Conservation (phyloP, 129 eudicot genomes). For the Flaveria bidentis region DNA sequence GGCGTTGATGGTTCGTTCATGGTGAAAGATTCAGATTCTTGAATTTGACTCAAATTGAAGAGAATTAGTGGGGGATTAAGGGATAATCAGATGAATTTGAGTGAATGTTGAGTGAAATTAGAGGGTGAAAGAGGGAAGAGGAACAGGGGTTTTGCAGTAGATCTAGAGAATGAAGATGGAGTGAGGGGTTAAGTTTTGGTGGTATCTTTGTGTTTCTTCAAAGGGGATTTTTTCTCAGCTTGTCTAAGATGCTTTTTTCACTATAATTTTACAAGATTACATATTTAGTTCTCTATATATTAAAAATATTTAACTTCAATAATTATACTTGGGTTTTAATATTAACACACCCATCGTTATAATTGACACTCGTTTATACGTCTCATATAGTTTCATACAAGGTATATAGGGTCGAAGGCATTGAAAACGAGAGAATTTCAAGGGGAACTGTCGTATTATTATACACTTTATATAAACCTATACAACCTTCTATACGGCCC, state of each 20-base stretch:
- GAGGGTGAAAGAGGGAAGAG: neutral
- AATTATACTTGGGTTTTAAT: too few species aligned
- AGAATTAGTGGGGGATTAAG: neutral
- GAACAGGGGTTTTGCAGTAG: conserved; percentile 26
- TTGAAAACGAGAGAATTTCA: too few species aligned
- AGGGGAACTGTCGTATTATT: too few species aligned
- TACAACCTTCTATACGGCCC: too few species aligned
- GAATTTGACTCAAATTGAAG: neutral
- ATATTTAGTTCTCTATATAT: too few species aligned
- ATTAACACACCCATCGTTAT: too few species aligned
- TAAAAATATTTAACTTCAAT: too few species aligned
- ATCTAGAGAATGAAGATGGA: neutral
- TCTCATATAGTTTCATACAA: too few species aligned
- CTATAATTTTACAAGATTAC: neutral
- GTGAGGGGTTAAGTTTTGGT: conserved; percentile 17
- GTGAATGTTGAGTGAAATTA: neutral
- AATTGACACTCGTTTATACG: too few species aligned
- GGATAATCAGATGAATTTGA: too few species aligned
- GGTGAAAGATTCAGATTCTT: conserved; percentile 53
- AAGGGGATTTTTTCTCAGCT: neutral
- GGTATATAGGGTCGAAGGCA: too few species aligned
- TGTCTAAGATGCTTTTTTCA: neutral
- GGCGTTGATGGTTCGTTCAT: conserved; percentile 59
- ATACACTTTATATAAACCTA: too few species aligned
- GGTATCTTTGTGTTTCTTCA: neutral